These are phyloP conservation scores for Coniferiporia weirii DNA, from an alignment of 1,284 basidiomycete genomes.

Conservation along the genomic window DNA sequence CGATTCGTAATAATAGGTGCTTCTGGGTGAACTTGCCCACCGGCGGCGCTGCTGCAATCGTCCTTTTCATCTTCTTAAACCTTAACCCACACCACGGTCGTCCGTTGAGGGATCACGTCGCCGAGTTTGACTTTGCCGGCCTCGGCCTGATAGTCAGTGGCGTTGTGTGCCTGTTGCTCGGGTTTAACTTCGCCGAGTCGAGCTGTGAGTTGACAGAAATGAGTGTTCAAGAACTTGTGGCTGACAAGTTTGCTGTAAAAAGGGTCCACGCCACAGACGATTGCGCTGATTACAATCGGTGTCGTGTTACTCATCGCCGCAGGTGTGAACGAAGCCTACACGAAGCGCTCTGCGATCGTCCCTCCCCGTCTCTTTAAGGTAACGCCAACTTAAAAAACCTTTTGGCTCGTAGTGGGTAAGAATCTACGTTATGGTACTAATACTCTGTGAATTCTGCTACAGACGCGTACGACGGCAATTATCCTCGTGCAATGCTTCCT, in stretches of 20 bases:
- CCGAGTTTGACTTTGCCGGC: slow-evolving; percentile 76
- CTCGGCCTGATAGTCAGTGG: slow-evolving; percentile 66
- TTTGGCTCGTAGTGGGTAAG: too few relatives aligned
- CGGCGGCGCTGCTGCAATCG: slow-evolving; percentile 62
- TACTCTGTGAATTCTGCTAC: background rate
- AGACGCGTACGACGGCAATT: slow-evolving; percentile 71
- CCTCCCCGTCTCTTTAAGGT: slow-evolving; percentile 77
- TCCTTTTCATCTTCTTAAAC: slow-evolving; percentile 80
- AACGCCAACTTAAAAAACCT: background rate
- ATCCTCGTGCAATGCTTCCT: slow-evolving; percentile 59
- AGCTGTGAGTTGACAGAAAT: slow-evolving; percentile 41
- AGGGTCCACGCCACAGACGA: slow-evolving; percentile 50
- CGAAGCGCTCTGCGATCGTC: slow-evolving; percentile 73
- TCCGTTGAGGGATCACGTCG: slow-evolving; percentile 51
- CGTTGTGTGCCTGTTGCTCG: slow-evolving; percentile 73
- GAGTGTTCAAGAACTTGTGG: background rate
- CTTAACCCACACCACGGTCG: slow-evolving; percentile 68
- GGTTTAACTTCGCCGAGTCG: slow-evolving; percentile 74
- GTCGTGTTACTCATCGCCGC: slow-evolving; percentile 50
- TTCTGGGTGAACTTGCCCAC: slow-evolving; percentile 80
- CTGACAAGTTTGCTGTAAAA: background rate
- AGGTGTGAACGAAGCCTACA: slow-evolving; percentile 62
- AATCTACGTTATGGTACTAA: background rate
- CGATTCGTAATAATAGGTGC: slow-evolving; percentile 38
- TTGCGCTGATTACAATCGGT: slow-evolving; percentile 71